These are phyloP conservation scores for Rhizoclosmatium globosum DNA, from an alignment of 192 early-diverging fungal genomes.

Conservation along the genomic window DNA sequence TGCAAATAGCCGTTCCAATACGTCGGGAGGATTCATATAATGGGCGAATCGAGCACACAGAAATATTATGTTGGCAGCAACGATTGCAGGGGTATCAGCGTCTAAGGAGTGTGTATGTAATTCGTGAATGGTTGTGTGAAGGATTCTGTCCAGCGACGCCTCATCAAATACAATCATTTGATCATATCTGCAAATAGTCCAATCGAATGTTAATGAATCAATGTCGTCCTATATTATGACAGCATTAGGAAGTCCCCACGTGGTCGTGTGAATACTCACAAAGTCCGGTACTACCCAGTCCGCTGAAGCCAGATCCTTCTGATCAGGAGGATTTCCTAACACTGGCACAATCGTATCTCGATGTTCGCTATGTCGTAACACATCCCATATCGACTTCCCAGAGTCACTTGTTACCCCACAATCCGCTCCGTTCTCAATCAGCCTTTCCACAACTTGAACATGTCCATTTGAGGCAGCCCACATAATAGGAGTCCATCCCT, in stretches of 20 bases:
- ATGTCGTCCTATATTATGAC: not conserved
- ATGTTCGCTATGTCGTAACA: conserved; percentile 13
- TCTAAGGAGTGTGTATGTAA: conserved; percentile 51
- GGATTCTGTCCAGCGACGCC: conserved; percentile 73
- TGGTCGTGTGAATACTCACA: not conserved
- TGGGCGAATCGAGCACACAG: conserved; percentile 88
- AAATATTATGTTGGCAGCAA: conserved; percentile 89
- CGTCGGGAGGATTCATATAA: conserved; percentile 77
- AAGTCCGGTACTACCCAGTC: no score
- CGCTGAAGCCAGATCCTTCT: not conserved
- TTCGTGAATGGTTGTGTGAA: conserved; percentile 74
- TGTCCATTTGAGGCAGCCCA: conserved; percentile 94
- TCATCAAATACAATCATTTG: conserved; percentile 97
- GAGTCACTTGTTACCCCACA: conserved; percentile 28
- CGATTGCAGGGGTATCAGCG: conserved; percentile 60
- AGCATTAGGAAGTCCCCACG: not conserved
- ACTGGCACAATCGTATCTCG: not conserved
- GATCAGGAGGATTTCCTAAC: not conserved
- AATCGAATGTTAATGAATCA: conserved; percentile 66
- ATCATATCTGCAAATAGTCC: conserved; percentile 82
- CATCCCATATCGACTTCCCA: conserved; percentile 45
- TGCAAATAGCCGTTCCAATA: conserved; percentile 74
- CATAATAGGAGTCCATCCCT: conserved; percentile 93
- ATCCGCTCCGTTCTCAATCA: conserved; percentile 83
- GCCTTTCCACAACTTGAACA: conserved; percentile 71